Conservation (phyloP, 2,329 filamentous ascomycete genomes). For the Cadophora sp. region DNA sequence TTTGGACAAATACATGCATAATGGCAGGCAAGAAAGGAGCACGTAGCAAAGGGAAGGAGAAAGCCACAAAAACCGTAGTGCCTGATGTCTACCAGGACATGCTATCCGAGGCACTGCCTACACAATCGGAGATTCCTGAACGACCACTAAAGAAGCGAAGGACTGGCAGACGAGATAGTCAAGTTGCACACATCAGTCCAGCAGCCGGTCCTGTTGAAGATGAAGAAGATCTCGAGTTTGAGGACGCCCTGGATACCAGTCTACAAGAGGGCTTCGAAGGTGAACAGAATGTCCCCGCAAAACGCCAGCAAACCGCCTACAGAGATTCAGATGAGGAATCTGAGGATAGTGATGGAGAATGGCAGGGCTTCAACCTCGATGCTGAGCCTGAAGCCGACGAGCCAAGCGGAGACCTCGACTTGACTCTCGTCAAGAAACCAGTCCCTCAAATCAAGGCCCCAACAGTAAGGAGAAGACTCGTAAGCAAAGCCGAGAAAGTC, state of each 20-base stretch:
- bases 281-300: conserved; percentile 33
- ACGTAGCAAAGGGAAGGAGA: conserved; percentile 33
- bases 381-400: conserved; percentile 40
- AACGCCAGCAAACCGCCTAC: conserved; percentile 48
- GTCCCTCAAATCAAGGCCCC: conserved; percentile 27
- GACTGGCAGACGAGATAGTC: conserved; percentile 32
- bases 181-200: conserved; percentile 22
- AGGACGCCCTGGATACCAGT: conserved; percentile 40
- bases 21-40: conserved; percentile 28
- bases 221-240: conserved; percentile 41
- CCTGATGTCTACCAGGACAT: conserved; percentile 54
- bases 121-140: conserved; percentile 42
- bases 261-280: conserved; percentile 21
- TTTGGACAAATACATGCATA: neutral
- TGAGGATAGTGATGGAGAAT: conserved; percentile 63
- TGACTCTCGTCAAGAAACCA: conserved; percentile 44
- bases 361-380: conserved; percentile 64
- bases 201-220: conserved; percentile 34
- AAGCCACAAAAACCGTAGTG: conserved; percentile 37
- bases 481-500: conserved; percentile 60
- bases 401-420: conserved; percentile 43
- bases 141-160: conserved; percentile 48
- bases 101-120: conserved; percentile 49
- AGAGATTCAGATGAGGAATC: conserved; percentile 61
- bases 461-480: conserved; percentile 51